These are phyloP conservation scores for Cryphonectria nitschkei DNA, from an alignment of 2,329 filamentous ascomycete genomes.

Conservation along the genomic window DNA sequence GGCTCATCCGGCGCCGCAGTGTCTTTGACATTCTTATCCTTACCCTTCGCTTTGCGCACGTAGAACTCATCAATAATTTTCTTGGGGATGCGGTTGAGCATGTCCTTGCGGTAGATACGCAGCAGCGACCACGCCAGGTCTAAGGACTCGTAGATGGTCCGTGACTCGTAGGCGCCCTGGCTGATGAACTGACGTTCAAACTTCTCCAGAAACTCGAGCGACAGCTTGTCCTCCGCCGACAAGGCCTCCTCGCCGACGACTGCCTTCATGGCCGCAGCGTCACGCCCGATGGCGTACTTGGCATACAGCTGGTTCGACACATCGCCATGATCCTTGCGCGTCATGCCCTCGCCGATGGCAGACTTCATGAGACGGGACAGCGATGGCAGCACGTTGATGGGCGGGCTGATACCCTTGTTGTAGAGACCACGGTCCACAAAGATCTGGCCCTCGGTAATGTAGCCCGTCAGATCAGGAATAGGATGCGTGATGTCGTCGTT, in stretches of 20 bases:
- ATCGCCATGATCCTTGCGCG: conserved; percentile 94
- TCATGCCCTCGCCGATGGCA: conserved; percentile 96
- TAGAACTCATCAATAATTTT: conserved; percentile 85
- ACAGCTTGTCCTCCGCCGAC: conserved; percentile 94
- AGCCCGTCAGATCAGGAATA: conserved; percentile 97
- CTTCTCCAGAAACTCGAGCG: conserved; percentile 97
- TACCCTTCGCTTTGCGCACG: conserved; percentile 68
- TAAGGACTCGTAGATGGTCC: conserved; percentile 89
- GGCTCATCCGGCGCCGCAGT: conserved; percentile 13
- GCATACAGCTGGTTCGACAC: conserved; percentile 99
- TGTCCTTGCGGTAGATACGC: conserved; percentile 95
- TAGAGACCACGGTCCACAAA: conserved; percentile 91
- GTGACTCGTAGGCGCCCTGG: conserved; percentile 90
- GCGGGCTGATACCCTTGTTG: conserved; percentile 98
- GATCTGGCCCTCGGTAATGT: conserved; percentile 99
- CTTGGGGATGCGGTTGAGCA: conserved; percentile 91
- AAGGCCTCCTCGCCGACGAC: conserved; percentile 98
- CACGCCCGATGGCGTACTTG: conserved; percentile 98
- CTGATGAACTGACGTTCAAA: conserved; percentile 95
- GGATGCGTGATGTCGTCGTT: conserved; percentile 99
- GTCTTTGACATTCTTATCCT: conserved; percentile 47
- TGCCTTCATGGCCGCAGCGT: conserved; percentile 98
- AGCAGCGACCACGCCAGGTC: conserved; percentile 96
- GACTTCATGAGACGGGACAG: conserved; percentile 99
- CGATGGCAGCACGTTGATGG: conserved; percentile 97